Percentiles rank a stretch among this genome's conserved stretches.
These are phyloP conservation scores for Dactylorhiza incarnata DNA, from an alignment of 106 monocot species.

Conservation along the genomic window DNA sequence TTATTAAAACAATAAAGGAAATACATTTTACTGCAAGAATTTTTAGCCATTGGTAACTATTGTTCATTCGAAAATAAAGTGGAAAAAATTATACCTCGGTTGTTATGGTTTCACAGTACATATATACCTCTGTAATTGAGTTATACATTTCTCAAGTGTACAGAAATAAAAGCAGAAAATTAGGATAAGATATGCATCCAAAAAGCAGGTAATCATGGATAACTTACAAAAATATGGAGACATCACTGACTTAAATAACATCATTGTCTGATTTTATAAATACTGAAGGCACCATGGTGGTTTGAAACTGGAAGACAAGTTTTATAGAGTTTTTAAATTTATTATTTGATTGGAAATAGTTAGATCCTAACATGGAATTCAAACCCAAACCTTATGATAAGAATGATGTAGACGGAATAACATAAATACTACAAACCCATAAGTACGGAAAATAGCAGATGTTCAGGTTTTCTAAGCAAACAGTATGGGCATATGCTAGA, in stretches of 20 bases:
- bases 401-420: too few relatives aligned
- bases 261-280: background rate
- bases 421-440: too few relatives aligned
- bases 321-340: too few relatives aligned
- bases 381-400: too few relatives aligned
- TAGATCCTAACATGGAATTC: too few relatives aligned
- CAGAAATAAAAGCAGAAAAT: background rate
- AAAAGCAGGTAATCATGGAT: background rate
- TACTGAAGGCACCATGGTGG: too few relatives aligned
- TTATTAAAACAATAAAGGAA: background rate
- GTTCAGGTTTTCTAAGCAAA: too few relatives aligned
- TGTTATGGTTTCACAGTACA: background rate
- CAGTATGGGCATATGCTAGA: too few relatives aligned
- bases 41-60: background rate
- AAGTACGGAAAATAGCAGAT: too few relatives aligned
- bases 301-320: too few relatives aligned
- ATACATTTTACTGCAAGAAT: background rate
- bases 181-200: background rate
- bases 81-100: background rate
- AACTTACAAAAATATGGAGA: conserved; percentile 92
- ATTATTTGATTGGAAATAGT: too few relatives aligned
- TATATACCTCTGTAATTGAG: background rate
- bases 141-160: background rate
- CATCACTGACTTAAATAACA: conserved; percentile 29
- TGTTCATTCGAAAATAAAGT: background rate